These are phyloP conservation scores for Colletotrichum higginsianum DNA, from an alignment of 2,329 filamentous ascomycete genomes.

Conservation along the genomic window DNA sequence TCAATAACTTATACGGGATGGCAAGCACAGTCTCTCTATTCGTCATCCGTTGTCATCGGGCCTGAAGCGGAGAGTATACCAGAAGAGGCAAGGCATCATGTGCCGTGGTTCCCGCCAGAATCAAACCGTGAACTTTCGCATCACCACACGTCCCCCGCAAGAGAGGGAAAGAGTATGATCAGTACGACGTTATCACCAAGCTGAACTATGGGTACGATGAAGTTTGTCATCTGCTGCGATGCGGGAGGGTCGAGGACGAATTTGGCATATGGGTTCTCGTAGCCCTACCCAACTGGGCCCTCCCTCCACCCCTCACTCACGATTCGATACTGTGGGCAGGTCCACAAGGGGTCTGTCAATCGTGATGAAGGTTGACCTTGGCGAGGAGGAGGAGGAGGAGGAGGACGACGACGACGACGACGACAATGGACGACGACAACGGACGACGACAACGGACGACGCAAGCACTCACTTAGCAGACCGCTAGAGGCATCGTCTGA, in stretches of 20 bases:
- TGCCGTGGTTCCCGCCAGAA: conserved; percentile 2
- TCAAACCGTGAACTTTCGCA: conserved; percentile 16
- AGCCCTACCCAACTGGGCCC: conserved; percentile 12
- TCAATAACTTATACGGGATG: neutral
- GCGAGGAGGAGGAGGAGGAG: too few species aligned
- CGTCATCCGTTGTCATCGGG: neutral
- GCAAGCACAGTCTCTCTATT: neutral
- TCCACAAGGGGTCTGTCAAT: conserved; percentile 2
- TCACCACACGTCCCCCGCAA: neutral
- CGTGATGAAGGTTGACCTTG: too few species aligned
- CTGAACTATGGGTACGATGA: neutral
- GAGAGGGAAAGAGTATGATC: neutral
- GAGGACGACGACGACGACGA: neutral
- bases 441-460: neutral
- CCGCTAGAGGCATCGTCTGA: conserved; percentile 20
- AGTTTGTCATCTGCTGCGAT: neutral
- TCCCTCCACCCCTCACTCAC: neutral
- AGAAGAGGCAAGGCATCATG: neutral
- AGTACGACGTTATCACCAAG: conserved; percentile 18
- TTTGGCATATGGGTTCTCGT: conserved; percentile 1
- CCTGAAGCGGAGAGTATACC: neutral
- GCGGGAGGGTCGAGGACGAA: neutral
- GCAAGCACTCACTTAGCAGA: neutral
- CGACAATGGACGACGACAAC: neutral
- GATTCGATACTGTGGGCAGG: neutral